These are phyloP conservation scores for Hirsutella rhossiliensis DNA, from an alignment of 2,329 filamentous ascomycete species.

Conservation along the genomic window DNA sequence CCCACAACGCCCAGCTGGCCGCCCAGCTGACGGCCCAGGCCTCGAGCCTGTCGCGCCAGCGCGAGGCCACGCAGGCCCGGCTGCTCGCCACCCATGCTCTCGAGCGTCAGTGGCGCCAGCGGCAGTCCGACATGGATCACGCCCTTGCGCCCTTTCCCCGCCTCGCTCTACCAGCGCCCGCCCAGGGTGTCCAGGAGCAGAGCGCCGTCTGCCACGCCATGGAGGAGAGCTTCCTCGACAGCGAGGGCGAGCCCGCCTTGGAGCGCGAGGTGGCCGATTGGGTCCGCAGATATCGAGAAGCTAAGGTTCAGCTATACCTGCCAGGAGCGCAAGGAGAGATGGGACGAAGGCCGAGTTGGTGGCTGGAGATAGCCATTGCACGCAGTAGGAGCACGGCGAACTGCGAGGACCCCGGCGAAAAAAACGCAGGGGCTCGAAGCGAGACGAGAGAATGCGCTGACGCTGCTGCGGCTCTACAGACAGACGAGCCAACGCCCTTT, in stretches of 20 bases:
- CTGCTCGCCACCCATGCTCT: constrained; percentile 74
- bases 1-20: constrained; percentile 62
- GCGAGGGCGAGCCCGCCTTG: constrained; percentile 36
- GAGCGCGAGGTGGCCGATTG: constrained; percentile 82
- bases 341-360: constrained; percentile 91
- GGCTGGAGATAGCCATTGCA: constrained; percentile 58
- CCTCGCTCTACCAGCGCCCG: constrained; percentile 75
- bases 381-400: no score
- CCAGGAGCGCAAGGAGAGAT: constrained; percentile 78
- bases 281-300: constrained; percentile 69
- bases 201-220: constrained; percentile 68
- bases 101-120: constrained; percentile 84
- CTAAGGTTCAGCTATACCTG: constrained; percentile 65
- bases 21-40: constrained; percentile 50
- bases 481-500: no score
- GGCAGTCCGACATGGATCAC: constrained; percentile 79
- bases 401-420: no score
- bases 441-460: no score
- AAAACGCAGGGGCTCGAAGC: no score
- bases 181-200: constrained; percentile 69
- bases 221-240: constrained; percentile 85
- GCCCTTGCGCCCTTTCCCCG: constrained; percentile 73
- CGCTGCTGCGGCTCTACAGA: no score
- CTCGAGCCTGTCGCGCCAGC: constrained; percentile 42
- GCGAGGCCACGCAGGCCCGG: constrained; percentile 64